Evolutionary conservation across 1,139 yeast genomes (phyloP), one percentile per base, ranked within the genome.

Genomic region (Blastobotrys capitulatus): DNA sequence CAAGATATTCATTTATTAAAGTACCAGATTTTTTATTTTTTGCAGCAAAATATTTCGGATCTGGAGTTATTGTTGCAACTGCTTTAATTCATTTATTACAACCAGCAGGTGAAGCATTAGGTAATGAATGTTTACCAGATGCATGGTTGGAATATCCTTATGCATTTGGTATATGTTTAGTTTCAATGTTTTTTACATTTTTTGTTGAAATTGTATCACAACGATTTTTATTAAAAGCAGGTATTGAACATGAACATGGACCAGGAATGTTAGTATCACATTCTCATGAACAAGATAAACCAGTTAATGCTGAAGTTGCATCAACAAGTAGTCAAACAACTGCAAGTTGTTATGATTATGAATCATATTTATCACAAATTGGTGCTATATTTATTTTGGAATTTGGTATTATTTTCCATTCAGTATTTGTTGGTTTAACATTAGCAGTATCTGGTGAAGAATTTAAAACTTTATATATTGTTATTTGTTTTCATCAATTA

Each of bases 1-100:
- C 59, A 34, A 51, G 48, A 32, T 51, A 54, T 38, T 46, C 58
- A 16, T 29, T 38, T 38, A 46, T 68, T 38, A 70, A 73, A 51
- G 60, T 82, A 57, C 89, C 83, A 2, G 62, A 73, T 16, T 75
- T 80, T 37, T 76, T 82, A 50, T 87, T 80, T 61, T 79, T 85
- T 61, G 69, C 82, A 41, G 86, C 89, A 49, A 86, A 86, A 61
- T 86, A 78, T 70, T 88, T 89, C 64, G 97, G 97, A 53, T 83
- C 95, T 1, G 97, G 97, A 46, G 96, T 89, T 46, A 89, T 89
- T 62, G 75, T 88, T 9, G 92, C 96, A 1, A 89, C 96, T 1
- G 89, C 95, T 0, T 84, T 87, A 60, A 82, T 89, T 50, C 97
- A 89, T 68, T 72, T 89, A 54, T 72, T 89, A 58, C 82, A 83